Conservation (phyloP, 768 basidiomycete species). For the Tulasnella sp. region DNA sequence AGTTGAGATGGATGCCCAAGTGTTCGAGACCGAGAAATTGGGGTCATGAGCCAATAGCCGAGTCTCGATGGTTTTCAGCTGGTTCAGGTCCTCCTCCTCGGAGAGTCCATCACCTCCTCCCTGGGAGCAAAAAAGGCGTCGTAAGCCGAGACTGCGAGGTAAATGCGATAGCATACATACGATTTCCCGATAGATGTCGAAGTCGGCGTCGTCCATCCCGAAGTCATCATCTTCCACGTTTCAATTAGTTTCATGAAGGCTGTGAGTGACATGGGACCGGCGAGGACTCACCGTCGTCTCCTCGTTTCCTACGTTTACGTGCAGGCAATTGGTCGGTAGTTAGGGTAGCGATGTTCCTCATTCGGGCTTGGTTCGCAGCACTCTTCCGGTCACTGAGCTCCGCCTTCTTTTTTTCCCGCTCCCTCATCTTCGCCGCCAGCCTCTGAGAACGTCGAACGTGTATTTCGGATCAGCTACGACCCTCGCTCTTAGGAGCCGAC, state of each 20-base stretch:
- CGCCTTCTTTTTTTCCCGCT: slow-evolving; percentile 65
- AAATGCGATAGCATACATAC: slow-evolving; percentile 39
- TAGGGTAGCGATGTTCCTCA: slow-evolving; percentile 91
- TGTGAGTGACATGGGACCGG: background rate
- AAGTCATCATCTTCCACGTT: slow-evolving; percentile 71
- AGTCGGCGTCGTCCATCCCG: slow-evolving; percentile 90
- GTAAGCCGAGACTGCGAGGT: background rate
- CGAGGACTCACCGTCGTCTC: slow-evolving; percentile 53
- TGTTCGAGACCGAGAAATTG: slow-evolving; percentile 70
- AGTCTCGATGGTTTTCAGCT: slow-evolving; percentile 65
- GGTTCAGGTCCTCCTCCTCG: slow-evolving; percentile 77
- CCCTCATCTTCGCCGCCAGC: slow-evolving; percentile 78
- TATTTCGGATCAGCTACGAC: background rate
- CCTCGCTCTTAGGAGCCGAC: background rate
- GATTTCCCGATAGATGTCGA: slow-evolving; percentile 96
- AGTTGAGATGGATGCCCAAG: slow-evolving; percentile 66
- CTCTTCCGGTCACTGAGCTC: slow-evolving; percentile 88
- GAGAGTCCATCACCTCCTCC: slow-evolving; percentile 16
- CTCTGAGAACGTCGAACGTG: slow-evolving; percentile 37
- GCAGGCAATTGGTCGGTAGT: slow-evolving; percentile 78
- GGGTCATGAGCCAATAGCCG: slow-evolving; percentile 80
- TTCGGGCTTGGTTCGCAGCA: slow-evolving; percentile 87
- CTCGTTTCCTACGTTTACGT: slow-evolving; percentile 74
- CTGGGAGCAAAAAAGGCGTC: background rate
- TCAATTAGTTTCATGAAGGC: background rate